A percentile compares a stretch with the other conserved stretches of the same genome.
Conservation (phyloP, 306 rosid species). For the Glycyrrhiza uralensis region DNA sequence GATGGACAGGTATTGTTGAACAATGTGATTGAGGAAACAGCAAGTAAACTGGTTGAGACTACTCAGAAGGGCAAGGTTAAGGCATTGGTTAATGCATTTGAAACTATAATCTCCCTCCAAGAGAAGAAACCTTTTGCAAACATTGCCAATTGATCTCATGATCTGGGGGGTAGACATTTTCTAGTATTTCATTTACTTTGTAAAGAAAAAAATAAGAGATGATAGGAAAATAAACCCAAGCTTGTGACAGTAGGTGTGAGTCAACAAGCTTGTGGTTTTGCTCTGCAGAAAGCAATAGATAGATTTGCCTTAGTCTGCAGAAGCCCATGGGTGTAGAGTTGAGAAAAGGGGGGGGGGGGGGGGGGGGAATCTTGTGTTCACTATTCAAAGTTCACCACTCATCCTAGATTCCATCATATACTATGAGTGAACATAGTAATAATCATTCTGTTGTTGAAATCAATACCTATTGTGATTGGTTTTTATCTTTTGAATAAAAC, state of each 20-base stretch:
- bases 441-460: neutral
- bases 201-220: no score
- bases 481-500: neutral
- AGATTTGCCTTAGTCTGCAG: slow-evolving; percentile 25
- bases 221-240: slow-evolving; percentile 31
- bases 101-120: slow-evolving; percentile 77
- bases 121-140: slow-evolving; percentile 44
- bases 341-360: slow-evolving; percentile 4
- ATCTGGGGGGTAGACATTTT: neutral
- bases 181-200: slow-evolving; percentile 17
- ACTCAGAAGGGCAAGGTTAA: slow-evolving; percentile 71
- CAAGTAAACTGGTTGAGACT: slow-evolving; percentile 63
- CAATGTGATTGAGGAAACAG: slow-evolving; percentile 73
- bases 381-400: slow-evolving; percentile 7
- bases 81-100: slow-evolving; percentile 92
- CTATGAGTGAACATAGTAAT: neutral
- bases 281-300: slow-evolving; percentile 20
- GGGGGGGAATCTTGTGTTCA: neutral
- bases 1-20: slow-evolving; percentile 58
- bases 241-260: slow-evolving; percentile 29
- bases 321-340: slow-evolving; percentile 27
- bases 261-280: slow-evolving; percentile 35
- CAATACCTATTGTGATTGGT: neutral
- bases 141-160: slow-evolving; percentile 34
- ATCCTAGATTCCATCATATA: neutral